Evolutionary conservation across 78 protist species (phyloP).

Genomic region (Cavenderia fasciculata): DNA sequence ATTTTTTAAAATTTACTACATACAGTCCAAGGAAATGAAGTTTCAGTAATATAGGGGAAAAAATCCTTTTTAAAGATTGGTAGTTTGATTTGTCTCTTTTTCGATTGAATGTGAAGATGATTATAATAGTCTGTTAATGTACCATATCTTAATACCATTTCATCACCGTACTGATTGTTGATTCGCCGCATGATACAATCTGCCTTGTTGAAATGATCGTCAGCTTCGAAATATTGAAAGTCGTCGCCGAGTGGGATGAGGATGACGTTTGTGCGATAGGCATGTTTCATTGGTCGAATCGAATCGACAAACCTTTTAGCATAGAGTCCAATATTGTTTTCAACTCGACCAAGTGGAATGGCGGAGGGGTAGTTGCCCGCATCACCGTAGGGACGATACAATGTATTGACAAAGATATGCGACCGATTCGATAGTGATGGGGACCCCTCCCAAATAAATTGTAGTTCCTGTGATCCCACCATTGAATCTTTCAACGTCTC

Average conservation of each 20-base stretch:
- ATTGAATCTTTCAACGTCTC: background rate
- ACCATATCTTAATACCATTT: constrained; percentile 26
- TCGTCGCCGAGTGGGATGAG: constrained; percentile 84
- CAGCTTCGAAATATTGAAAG: constrained; percentile 25
- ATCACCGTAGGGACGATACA: constrained; percentile 66
- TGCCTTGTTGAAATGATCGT: constrained; percentile 24
- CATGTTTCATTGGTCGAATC: background rate
- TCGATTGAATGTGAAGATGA: constrained; percentile 1
- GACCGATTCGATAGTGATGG: constrained; percentile 13
- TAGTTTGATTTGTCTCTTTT: background rate
- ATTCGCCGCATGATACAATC: too few species aligned
- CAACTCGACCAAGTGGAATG: background rate
- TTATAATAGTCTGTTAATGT: constrained; percentile 72
- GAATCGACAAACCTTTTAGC: background rate
- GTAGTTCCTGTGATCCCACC: constrained; percentile 34
- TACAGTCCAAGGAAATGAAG: constrained; percentile 81
- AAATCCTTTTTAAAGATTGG: constrained; percentile 73
- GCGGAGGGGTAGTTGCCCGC: background rate
- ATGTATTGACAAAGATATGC: constrained; percentile 52
- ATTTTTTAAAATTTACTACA: background rate
- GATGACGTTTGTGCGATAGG: constrained; percentile 16
- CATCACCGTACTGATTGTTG: background rate
- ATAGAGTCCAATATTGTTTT: background rate
- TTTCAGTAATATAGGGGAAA: constrained; percentile 77
- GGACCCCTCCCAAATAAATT: constrained; percentile 88